Conservation (phyloP, 2,329 filamentous ascomycete species). For the Trichoderma sp. region DNA sequence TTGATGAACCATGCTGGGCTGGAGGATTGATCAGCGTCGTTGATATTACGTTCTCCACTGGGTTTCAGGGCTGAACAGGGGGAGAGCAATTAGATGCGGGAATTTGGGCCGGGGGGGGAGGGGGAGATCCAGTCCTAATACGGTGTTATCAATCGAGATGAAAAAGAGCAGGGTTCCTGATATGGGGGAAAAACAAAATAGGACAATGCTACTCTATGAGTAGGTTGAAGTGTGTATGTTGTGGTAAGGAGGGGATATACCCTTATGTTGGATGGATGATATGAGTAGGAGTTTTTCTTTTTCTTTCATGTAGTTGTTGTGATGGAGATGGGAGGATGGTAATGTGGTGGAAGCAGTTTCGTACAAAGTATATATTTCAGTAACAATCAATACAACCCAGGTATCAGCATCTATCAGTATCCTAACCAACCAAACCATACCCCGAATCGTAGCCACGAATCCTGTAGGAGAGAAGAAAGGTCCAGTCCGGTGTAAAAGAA, state of each 20-base stretch:
- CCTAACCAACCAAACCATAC: not conserved
- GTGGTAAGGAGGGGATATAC: not conserved
- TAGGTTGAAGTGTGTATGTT: not conserved
- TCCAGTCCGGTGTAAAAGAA: not conserved
- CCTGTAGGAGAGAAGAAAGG: not conserved
- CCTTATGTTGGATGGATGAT: not conserved
- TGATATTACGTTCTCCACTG: not conserved
- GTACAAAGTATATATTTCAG: not conserved
- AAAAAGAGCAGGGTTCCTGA: not conserved
- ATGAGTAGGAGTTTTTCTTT: not conserved
- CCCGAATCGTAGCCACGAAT: not conserved
- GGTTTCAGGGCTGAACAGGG: not conserved
- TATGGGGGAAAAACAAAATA: not conserved
- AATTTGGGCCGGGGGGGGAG: not conserved
- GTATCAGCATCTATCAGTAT: slow-evolving; percentile 14
- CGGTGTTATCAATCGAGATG: slow-evolving; percentile 11
- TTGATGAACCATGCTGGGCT: not conserved
- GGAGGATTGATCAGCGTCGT: not conserved
- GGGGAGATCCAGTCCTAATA: not conserved
- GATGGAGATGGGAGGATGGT: not conserved
- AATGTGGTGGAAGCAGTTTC: not conserved
- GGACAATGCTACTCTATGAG: not conserved
- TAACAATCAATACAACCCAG: slow-evolving; percentile 11
- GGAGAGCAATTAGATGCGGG: not conserved
- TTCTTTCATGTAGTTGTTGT: not conserved